Conservation (phyloP, 768 basidiomycete genomes). For the Boletus barrowsii region DNA sequence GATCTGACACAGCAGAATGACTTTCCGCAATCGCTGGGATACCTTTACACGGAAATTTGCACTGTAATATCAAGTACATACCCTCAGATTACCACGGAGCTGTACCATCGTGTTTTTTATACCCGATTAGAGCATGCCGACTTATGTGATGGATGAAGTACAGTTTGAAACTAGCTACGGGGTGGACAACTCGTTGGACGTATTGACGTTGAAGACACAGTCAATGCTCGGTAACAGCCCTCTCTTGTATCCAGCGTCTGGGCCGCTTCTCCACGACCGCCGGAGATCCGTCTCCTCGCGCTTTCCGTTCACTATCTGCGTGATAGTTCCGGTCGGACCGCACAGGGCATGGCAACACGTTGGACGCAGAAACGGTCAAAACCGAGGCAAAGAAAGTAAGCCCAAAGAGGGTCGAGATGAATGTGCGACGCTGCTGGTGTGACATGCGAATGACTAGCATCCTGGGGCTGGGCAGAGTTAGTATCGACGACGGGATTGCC, state of each 20-base stretch:
- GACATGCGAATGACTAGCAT: conserved; percentile 64
- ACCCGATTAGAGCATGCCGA: conserved; percentile 4
- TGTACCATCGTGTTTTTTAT: conserved; percentile 22
- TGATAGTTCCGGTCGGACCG: conserved; percentile 54
- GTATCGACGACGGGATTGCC: conserved; percentile 27
- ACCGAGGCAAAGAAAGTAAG: conserved; percentile 77
- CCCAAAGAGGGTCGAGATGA: conserved; percentile 77
- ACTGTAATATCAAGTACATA: conserved; percentile 28
- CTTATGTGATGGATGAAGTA: not conserved
- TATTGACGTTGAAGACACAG: not conserved
- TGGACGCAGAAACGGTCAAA: conserved; percentile 76
- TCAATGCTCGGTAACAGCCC: conserved; percentile 20
- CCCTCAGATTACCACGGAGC: conserved; percentile 18
- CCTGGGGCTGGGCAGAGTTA: conserved; percentile 52
- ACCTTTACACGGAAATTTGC: conserved; percentile 28
- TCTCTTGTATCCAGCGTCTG: conserved; percentile 83
- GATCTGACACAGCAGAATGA: conserved; percentile 18
- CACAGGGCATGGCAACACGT: conserved; percentile 78
- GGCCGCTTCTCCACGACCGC: conserved; percentile 61
- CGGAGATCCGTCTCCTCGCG: conserved; percentile 22
- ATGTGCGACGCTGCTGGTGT: conserved; percentile 56
- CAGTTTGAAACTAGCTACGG: not conserved
- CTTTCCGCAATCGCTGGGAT: conserved; percentile 13
- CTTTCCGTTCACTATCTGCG: conserved; percentile 47
- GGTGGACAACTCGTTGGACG: not conserved